Percentiles rank a stretch among this genome's conserved stretches.
Conservation (phyloP, 1,284 basidiomycete species). For the Rhodofomes roseus region DNA sequence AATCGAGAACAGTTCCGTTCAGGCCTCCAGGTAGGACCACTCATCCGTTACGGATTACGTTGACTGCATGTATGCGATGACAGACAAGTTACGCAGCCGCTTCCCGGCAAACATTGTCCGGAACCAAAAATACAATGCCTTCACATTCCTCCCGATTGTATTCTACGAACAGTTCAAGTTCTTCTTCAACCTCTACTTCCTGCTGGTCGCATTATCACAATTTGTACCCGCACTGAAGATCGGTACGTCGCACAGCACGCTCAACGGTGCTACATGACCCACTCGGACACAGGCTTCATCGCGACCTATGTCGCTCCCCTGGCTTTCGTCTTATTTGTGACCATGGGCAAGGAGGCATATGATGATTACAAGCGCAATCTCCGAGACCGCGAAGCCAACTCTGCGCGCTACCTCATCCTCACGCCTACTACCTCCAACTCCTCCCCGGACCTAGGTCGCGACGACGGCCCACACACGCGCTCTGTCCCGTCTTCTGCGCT, state of each 20-base stretch:
- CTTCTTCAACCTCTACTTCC: conserved; percentile 99
- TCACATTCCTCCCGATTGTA: conserved; percentile 94
- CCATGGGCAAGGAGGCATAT: conserved; percentile 98
- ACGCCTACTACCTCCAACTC: conserved; percentile 40
- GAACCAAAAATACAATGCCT: conserved; percentile 97
- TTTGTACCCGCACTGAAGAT: conserved; percentile 97
- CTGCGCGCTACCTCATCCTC: conserved; percentile 84
- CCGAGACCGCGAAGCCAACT: conserved; percentile 93
- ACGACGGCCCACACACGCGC: conserved; percentile 51
- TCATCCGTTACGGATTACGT: not conserved
- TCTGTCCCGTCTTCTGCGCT: conserved; percentile 87
- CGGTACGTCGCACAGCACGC: conserved; percentile 44
- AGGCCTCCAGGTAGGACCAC: conserved; percentile 59
- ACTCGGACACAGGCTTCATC: conserved; percentile 71
- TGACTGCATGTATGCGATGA: not conserved
- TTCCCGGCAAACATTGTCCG: conserved; percentile 87
- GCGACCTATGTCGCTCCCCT: conserved; percentile 95
- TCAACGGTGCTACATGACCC: not conserved
- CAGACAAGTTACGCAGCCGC: conserved; percentile 65
- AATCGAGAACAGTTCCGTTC: conserved; percentile 76
- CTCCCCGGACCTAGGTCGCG: conserved; percentile 23
- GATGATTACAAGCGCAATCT: conserved; percentile 95
- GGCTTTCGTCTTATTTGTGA: conserved; percentile 91
- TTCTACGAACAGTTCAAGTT: conserved; percentile 99
- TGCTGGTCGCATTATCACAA: conserved; percentile 94